phyloP scores from a whole-genome alignment of 108 stramenopile genomes.

The Cylindrotheca fusiformis region DNA sequence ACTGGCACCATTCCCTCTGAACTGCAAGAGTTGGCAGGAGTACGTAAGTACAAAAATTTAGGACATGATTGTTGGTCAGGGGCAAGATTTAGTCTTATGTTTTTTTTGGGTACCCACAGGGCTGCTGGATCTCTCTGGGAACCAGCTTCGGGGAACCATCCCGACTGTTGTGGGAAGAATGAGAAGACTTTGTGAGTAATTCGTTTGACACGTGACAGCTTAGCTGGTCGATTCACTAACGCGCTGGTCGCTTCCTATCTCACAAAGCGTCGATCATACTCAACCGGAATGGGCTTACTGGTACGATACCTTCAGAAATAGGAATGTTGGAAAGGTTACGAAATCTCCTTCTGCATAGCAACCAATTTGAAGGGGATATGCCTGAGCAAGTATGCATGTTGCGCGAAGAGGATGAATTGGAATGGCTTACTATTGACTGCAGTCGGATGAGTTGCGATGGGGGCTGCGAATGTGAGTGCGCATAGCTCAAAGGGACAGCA shows the following conservation, averaged over 20 bases:
- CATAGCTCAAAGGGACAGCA: neutral
- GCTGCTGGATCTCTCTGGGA: slow-evolving; percentile 22
- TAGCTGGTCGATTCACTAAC: neutral
- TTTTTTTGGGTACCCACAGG: no score
- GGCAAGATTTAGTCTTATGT: no score
- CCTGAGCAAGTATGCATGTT: slow-evolving; percentile 11
- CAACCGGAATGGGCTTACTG: slow-evolving; percentile 6
- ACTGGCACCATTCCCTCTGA: slow-evolving; percentile 14
- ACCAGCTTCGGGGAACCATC: slow-evolving; percentile 31
- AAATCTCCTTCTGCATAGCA: neutral
- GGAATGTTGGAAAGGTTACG: neutral
- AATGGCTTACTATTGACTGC: slow-evolving; percentile 1
- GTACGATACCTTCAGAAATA: slow-evolving; percentile 8
- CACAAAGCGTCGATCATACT: neutral
- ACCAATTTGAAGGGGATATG: neutral
- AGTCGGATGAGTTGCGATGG: slow-evolving; percentile 4
- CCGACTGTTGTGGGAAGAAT: slow-evolving; percentile 30
- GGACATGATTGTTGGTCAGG: no score
- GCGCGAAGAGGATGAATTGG: neutral
- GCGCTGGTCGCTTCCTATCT: neutral
- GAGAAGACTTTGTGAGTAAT: neutral
- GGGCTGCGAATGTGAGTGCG: slow-evolving; percentile 15
- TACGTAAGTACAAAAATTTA: no score
- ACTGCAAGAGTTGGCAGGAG: neutral
- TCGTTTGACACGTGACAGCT: neutral